Percentiles rank a stretch among this genome's conserved stretches.
Evolutionary conservation across 2,329 filamentous ascomycete genomes (phyloP).

Genomic region (Aureobasidium uvarum): DNA sequence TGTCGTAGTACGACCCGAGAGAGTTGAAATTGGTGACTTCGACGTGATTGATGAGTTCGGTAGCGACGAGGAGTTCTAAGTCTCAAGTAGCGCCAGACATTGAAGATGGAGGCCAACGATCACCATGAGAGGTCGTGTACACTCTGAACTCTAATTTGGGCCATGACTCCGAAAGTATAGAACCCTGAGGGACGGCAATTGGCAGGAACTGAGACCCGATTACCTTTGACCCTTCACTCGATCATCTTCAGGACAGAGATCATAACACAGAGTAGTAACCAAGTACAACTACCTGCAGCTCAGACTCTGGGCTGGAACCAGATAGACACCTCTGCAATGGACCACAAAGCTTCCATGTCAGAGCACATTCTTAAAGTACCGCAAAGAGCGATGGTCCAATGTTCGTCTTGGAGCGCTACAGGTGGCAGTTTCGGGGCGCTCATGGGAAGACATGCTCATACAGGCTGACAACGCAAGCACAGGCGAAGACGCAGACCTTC

Average conservation of each 20-base stretch:
- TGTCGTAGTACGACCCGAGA: constrained; percentile 74
- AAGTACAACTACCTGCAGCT: neutral
- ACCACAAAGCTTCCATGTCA: neutral
- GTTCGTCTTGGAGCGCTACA: too few relatives aligned
- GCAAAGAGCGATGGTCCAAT: neutral
- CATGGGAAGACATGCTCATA: neutral
- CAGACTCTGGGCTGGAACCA: neutral
- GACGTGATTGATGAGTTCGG: constrained; percentile 65
- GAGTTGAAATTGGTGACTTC: constrained; percentile 74
- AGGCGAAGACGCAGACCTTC: neutral
- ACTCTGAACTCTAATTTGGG: neutral
- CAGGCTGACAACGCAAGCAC: neutral
- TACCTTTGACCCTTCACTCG: too few relatives aligned
- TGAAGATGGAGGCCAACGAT: neutral
- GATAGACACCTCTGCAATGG: neutral
- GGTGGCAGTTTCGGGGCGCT: neutral
- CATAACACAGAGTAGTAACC: neutral
- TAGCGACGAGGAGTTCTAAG: constrained; percentile 68
- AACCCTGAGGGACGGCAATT: neutral
- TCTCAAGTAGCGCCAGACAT: neutral
- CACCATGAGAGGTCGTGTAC: neutral
- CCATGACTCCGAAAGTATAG: neutral
- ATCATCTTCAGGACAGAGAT: neutral
- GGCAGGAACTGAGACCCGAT: neutral
- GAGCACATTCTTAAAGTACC: neutral